Base-by-base conservation (phyloP, 2,329 filamentous ascomycete genomes). In the Talaromyces sp. region DNA sequence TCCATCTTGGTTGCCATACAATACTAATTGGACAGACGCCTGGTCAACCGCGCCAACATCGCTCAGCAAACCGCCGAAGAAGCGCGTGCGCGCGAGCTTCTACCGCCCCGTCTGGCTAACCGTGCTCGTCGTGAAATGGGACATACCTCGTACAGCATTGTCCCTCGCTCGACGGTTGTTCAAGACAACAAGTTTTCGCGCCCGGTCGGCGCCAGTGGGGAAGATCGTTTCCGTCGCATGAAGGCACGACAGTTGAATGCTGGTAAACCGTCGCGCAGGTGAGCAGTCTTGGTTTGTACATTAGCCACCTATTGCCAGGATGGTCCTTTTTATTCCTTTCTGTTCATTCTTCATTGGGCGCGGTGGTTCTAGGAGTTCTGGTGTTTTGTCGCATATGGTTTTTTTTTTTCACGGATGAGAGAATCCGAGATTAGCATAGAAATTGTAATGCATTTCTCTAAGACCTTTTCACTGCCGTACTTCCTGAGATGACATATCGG, bases 71-170 rank as follows among this genome's bases (percentile, higher is more conserved):
- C 79, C 1, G 80, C 80, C 61, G 81, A 81, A 2, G 82, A 84
- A 70, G 81, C 83, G 69, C 78, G 85, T 69, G 81, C 83, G 70
- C 78, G 80, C 71, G 80, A 79, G 45, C 79, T 87, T 67, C 83
- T 84, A 67, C 81, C 81, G 54, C 84, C 84, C 22, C 81, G 80
- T 60, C 76, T 81, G 40, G 81, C 81, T 68, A 87, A 88, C 70
- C 82, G 87, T 71, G 87, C 87, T 36, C 81, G 86, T 66, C 82
- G 86, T 68, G 83, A 88, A 68, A 81, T 81, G 56, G 84, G 83
- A n/a, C 80, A 85, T 40, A 84, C 84, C 58, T 87, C 83, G 25
- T 89, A 89, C 73, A 86, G 82, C 5, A 83, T 89, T 69, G 87
- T 86, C 58, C 87, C 87, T n/a, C 84, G 83, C 73, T 86, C 82